Conservation (phyloP, 805 yeast species). For the Metschnikowia shivogae region DNA sequence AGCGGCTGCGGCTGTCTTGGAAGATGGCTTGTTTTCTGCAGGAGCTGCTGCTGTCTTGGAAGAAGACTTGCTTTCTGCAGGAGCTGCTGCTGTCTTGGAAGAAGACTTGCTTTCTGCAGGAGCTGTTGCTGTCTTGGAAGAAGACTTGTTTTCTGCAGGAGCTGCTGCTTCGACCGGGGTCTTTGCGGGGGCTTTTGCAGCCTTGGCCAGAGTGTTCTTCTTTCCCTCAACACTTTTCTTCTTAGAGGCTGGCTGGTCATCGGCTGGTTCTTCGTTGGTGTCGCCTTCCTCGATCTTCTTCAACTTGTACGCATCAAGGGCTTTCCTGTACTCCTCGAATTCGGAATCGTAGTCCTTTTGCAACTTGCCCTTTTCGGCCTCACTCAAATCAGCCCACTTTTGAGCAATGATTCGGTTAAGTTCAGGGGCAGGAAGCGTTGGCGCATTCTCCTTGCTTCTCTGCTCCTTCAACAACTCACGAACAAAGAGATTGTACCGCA, state of each 20-base stretch:
- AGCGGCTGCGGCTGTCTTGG: neutral
- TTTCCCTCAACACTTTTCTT: neutral
- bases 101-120: neutral
- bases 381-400: conserved; percentile 71
- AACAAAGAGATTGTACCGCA: conserved; percentile 67
- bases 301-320: conserved; percentile 33
- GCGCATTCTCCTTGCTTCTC: conserved; percentile 51
- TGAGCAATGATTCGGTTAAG: conserved; percentile 74
- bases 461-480: conserved; percentile 70
- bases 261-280: neutral
- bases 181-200: neutral
- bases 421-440: conserved; percentile 69
- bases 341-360: conserved; percentile 53
- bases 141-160: neutral
- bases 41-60: neutral
- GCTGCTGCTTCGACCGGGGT: neutral
- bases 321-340: conserved; percentile 32
- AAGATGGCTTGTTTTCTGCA: neutral
- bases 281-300: conserved; percentile 17
- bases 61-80: neutral
- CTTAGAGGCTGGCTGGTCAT: neutral
- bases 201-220: neutral
- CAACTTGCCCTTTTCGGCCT: conserved; percentile 68
- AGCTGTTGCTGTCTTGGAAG: neutral
- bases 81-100: neutral